Percentiles rank a stretch among this genome's conserved stretches.
Evolutionary conservation across 139 green algal species (phyloP).

Genomic region (Zygnema circumcarinatum): DNA sequence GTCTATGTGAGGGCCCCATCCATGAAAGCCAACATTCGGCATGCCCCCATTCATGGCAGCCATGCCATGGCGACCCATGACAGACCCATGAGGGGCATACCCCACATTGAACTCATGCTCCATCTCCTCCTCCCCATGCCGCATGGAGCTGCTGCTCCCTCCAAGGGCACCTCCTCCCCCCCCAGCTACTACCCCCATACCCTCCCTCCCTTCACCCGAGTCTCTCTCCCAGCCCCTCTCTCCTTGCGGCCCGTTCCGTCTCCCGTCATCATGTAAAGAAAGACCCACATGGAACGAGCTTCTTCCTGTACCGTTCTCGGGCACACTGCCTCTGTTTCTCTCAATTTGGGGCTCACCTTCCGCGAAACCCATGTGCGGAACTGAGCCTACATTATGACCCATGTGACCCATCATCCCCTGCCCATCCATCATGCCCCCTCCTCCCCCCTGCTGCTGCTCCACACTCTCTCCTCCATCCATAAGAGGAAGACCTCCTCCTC

Average conservation of each 20-base stretch:
- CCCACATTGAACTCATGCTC: background rate
- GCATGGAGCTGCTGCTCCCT: no score
- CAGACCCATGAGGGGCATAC: background rate
- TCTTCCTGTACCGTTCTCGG: background rate
- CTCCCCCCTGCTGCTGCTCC: no score
- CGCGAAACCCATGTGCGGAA: background rate
- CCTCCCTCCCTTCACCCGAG: background rate
- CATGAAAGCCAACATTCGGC: background rate
- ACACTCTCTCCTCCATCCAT: no score
- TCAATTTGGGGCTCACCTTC: background rate
- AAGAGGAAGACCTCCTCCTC: background rate
- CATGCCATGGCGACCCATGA: background rate
- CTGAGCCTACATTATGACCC: background rate
- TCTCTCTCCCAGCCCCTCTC: background rate
- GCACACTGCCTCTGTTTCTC: background rate
- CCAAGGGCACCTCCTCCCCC: no score
- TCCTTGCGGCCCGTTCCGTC: background rate
- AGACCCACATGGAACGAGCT: background rate
- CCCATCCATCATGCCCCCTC: background rate
- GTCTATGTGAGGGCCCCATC: background rate
- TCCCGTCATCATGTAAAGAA: background rate
- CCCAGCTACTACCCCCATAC: background rate
- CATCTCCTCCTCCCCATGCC: background rate
- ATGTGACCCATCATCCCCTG: no score
- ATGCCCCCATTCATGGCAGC: background rate